Conservation (phyloP, 1,284 basidiomycete genomes). For the Cystobasidium slooffiae region DNA sequence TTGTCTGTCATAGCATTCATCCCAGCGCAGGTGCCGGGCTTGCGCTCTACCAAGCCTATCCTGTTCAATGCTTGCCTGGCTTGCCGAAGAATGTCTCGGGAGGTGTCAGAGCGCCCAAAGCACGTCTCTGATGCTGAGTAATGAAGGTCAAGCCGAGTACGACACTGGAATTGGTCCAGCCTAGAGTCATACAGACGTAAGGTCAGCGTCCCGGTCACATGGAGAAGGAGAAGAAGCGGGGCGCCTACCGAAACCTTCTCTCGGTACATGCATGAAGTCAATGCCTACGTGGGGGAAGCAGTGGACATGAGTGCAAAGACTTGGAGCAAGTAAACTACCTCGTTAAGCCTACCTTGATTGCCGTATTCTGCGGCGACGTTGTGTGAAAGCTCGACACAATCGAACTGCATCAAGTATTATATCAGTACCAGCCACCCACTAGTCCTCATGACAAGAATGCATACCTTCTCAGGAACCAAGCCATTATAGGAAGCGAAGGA, state of each 20-base stretch:
- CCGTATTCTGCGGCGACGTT: slow-evolving; percentile 98
- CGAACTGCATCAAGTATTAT: slow-evolving; percentile 64
- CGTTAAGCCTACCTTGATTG: slow-evolving; percentile 80
- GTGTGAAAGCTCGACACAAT: slow-evolving; percentile 92
- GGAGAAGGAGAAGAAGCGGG: slow-evolving; percentile 24
- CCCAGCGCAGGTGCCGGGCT: no score
- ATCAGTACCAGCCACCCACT: slow-evolving; percentile 52
- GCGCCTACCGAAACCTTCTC: slow-evolving; percentile 92
- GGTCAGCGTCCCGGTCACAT: background rate
- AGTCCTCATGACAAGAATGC: slow-evolving; percentile 19
- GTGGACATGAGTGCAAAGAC: background rate
- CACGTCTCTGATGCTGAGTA: slow-evolving; percentile 89
- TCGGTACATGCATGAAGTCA: slow-evolving; percentile 60
- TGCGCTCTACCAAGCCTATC: background rate
- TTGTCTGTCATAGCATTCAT: no score
- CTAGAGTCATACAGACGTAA: background rate
- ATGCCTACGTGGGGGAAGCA: background rate
- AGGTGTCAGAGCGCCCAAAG: slow-evolving; percentile 87
- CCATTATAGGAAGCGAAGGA: slow-evolving; percentile 75
- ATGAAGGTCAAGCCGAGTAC: slow-evolving; percentile 94
- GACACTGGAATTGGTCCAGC: slow-evolving; percentile 70
- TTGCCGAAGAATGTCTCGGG: slow-evolving; percentile 79
- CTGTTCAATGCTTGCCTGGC: background rate
- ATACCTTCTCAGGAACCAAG: slow-evolving; percentile 86
- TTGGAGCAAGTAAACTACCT: background rate